These are phyloP conservation scores for Sclerotinia borealis DNA, from an alignment of 2,329 filamentous ascomycete genomes.

Conservation along the genomic window DNA sequence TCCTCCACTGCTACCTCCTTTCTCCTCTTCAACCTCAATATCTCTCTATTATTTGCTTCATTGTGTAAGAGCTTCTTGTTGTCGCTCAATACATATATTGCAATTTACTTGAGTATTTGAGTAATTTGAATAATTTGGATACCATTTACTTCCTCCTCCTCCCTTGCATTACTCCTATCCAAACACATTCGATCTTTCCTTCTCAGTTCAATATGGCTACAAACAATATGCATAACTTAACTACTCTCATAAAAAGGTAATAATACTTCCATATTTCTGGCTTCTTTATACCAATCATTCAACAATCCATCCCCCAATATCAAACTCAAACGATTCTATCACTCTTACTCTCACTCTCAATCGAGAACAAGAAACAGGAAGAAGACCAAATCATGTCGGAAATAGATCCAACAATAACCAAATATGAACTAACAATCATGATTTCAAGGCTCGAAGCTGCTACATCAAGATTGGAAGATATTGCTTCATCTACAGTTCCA, in stretches of 20 bases:
- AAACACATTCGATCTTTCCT: background rate
- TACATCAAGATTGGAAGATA: slow-evolving; percentile 92
- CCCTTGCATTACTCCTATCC: slow-evolving; percentile 3
- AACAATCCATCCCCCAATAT: background rate
- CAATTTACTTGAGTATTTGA: no score
- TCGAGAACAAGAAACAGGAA: no score
- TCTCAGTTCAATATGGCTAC: slow-evolving; percentile 51
- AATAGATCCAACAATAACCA: slow-evolving; percentile 24
- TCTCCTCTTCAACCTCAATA: no score
- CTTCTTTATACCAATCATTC: background rate
- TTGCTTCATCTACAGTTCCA: slow-evolving; percentile 70
- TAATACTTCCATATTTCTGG: slow-evolving; percentile 30
- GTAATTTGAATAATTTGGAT: background rate
- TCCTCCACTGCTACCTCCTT: no score
- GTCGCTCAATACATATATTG: background rate
- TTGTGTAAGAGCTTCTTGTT: background rate
- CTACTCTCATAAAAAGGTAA: slow-evolving; percentile 96
- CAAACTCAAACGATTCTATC: no score
- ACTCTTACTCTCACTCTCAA: no score
- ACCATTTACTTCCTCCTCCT: background rate
- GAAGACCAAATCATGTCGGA: slow-evolving; percentile 21
- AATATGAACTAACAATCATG: slow-evolving; percentile 28
- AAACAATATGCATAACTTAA: slow-evolving; percentile 91
- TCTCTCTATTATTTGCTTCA: background rate
- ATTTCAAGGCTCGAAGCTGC: slow-evolving; percentile 84